Evolutionary conservation across 331 rosid genomes (phyloP), one percentile per base, ranked within the genome.

Genomic region (Dryas integrifolia): DNA sequence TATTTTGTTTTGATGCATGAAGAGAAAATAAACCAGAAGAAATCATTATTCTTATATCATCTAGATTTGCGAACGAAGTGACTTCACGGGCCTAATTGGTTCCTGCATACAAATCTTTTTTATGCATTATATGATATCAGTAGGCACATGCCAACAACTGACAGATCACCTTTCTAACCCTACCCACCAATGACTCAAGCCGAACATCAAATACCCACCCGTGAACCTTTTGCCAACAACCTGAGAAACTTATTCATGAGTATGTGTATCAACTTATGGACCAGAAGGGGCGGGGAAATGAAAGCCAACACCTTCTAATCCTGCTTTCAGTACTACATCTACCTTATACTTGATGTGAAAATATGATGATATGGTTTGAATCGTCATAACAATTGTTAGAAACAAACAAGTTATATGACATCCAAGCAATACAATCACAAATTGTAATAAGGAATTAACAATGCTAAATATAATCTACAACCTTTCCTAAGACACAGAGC

Each of bases 1-100:
- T 67, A 3, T 13, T 48, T 67, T 67, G 30, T 49, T 71, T 57
- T 8, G 57, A 71, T 71, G 66, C 12, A 45, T 9, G 45, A 30
- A 57, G 56, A 71, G 6, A 44, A n/a, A 14, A 57, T n/a, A 24
- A 57, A 43, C 7, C 9, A 16, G 14, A 3, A 11, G 41, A 65
- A 12, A 9, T 65, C 9, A 2, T 7, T 47, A 10, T 24, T 66
- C 44, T 11, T 4, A 9, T 67, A 11, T 26, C 53, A 21, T 47
- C 1, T 48, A 26, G 6, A 56, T 56, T 18, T 21, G 35, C 30
- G 13, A 16, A 6, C 3, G 5, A 30, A 15, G 55, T 49, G 46
- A 48, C 72, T 48, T 67, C 58, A 8, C 4, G 58, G 8, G 50
- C 58, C 26, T 30, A 30, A 30, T 30, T 48, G 8, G 50, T 9